phyloP scores from a whole-genome alignment of 805 yeast species.

The Metschnikowia gelsemii region DNA sequence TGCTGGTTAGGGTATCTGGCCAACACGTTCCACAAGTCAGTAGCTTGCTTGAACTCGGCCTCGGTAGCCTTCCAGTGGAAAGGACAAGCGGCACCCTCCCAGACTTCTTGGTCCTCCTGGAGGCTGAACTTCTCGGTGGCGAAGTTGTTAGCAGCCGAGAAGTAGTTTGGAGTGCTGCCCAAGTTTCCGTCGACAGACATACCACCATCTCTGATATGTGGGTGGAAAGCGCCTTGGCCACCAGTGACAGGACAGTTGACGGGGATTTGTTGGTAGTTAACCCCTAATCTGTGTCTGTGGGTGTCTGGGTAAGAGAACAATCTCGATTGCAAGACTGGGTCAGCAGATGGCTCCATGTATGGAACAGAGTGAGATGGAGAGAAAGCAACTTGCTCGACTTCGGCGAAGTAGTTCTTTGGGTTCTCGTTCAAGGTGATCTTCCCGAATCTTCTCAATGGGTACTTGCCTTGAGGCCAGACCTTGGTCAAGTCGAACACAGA shows the following conservation, averaged over 20 bases:
- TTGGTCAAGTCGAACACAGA: slow-evolving; percentile 89
- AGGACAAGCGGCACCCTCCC: slow-evolving; percentile 80
- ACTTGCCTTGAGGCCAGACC: slow-evolving; percentile 86
- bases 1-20: slow-evolving; percentile 81
- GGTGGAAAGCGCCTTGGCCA: slow-evolving; percentile 42
- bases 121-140: slow-evolving; percentile 45
- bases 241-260: slow-evolving; percentile 74
- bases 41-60: slow-evolving; percentile 78
- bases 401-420: slow-evolving; percentile 85
- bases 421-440: slow-evolving; percentile 75
- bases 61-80: slow-evolving; percentile 80
- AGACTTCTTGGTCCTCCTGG: slow-evolving; percentile 71
- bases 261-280: slow-evolving; percentile 82
- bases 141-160: slow-evolving; percentile 54
- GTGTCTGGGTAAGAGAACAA: slow-evolving; percentile 83
- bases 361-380: slow-evolving; percentile 86
- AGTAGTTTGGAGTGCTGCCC: slow-evolving; percentile 76
- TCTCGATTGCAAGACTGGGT: slow-evolving; percentile 81
- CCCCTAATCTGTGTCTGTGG: slow-evolving; percentile 77
- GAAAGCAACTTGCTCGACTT: slow-evolving; percentile 82
- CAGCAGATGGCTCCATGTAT: slow-evolving; percentile 78
- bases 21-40: slow-evolving; percentile 73
- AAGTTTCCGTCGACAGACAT: slow-evolving; percentile 62
- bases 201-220: slow-evolving; percentile 81
- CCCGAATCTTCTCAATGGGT: slow-evolving; percentile 86